Conservation (phyloP, 148 eudicot species). For the Mesembryanthemum crystallinum region DNA sequence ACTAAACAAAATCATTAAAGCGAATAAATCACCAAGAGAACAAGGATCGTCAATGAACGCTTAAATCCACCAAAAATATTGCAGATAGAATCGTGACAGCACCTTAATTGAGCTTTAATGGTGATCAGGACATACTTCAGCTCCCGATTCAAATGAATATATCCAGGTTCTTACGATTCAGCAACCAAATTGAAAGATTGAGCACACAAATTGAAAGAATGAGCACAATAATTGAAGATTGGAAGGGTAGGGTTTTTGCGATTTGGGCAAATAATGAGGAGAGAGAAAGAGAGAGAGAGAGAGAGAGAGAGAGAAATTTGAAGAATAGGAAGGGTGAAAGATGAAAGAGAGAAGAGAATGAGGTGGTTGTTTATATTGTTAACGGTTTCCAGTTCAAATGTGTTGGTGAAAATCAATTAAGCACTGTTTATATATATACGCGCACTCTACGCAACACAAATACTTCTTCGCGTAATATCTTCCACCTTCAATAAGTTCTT, state of each 20-base stretch:
- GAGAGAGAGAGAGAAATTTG: neutral
- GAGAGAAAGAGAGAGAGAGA: neutral
- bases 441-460: neutral
- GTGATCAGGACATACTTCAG: conserved; percentile 14
- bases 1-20: neutral
- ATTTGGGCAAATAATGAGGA: neutral
- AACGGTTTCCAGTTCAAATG: conserved; percentile 14
- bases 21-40: neutral
- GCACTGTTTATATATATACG: neutral
- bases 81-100: neutral
- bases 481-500: too few relatives aligned
- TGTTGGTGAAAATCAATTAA: neutral
- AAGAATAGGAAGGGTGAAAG: neutral
- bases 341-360: neutral
- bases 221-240: neutral
- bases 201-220: neutral
- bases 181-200: neutral
- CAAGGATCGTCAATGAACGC: neutral
- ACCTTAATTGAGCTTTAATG: conserved; percentile 17
- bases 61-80: neutral
- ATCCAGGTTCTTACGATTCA: neutral
- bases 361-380: conserved; percentile 5
- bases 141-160: neutral
- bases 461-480: neutral
- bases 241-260: neutral